phyloP scores from a whole-genome alignment of 345 rosid species.

The Anacardium occidentale region DNA sequence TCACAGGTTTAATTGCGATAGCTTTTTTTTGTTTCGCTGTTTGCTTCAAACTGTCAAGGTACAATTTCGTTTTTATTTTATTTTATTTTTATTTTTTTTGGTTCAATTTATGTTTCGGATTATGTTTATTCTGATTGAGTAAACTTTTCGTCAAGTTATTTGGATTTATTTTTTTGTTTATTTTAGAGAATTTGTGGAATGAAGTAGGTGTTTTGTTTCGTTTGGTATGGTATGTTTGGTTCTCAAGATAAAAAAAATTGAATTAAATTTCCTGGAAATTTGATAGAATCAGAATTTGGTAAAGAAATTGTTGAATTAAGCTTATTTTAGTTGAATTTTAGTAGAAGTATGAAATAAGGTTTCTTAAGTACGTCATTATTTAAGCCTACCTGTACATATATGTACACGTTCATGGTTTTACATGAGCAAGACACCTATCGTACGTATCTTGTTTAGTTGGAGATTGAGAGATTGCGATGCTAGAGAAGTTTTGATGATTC shows the following conservation, averaged over 20 bases:
- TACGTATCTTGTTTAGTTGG: background rate
- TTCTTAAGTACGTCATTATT: background rate
- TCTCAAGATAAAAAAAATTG: background rate
- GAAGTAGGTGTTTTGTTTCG: background rate
- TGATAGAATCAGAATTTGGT: background rate
- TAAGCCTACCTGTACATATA: background rate
- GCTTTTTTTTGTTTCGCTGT: background rate
- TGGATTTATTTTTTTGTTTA: background rate
- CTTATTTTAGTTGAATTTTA: background rate
- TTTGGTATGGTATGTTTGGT: background rate
- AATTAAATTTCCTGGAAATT: background rate
- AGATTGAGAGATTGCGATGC: background rate
- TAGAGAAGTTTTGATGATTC: background rate
- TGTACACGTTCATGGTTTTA: background rate
- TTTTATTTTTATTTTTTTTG: background rate
- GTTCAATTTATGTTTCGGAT: background rate
- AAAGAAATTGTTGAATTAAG: too few relatives aligned
- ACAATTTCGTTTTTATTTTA: background rate
- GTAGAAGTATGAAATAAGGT: background rate
- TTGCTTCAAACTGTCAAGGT: background rate
- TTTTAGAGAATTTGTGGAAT: background rate
- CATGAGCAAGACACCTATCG: background rate
- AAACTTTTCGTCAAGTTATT: background rate
- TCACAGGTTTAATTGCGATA: background rate
- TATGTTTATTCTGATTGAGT: background rate